These are phyloP conservation scores for Dichotomopilus funicola DNA, from an alignment of 2,329 filamentous ascomycete species.

Conservation along the genomic window DNA sequence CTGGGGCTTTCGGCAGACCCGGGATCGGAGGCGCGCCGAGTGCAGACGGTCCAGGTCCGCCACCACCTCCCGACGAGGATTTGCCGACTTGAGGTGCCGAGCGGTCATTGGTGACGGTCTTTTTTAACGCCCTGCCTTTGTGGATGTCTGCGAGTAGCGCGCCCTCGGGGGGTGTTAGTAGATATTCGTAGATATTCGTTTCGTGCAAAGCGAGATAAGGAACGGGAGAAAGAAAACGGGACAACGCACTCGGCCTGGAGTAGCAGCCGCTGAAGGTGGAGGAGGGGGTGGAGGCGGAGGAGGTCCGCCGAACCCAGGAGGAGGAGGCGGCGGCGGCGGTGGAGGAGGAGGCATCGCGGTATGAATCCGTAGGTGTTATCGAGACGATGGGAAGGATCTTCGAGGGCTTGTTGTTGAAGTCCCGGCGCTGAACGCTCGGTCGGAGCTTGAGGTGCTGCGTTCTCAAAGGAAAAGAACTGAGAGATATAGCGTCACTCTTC, in stretches of 20 bases:
- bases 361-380: not conserved
- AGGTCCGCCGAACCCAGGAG: constrained; percentile 47
- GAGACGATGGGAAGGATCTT: not conserved
- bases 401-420: too few relatives aligned
- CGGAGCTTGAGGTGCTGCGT: too few relatives aligned
- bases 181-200: too few relatives aligned
- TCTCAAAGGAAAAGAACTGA: too few relatives aligned
- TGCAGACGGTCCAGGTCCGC: constrained; percentile 52
- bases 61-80: constrained; percentile 31
- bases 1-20: constrained; percentile 50
- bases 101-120: constrained; percentile 84
- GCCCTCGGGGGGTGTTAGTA: constrained; percentile 48
- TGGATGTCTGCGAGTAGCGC: constrained; percentile 82
- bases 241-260: constrained; percentile 55
- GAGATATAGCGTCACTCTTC: too few relatives aligned
- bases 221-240: not conserved
- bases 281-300: constrained; percentile 58
- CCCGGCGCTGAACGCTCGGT: too few relatives aligned
- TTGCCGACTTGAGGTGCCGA: constrained; percentile 69
- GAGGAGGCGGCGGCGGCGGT: constrained; percentile 62
- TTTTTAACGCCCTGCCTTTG: constrained; percentile 75
- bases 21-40: constrained; percentile 78
- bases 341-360: constrained; percentile 46
- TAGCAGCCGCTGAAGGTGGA: constrained; percentile 51
- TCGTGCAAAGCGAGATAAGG: not conserved